phyloP scores from a whole-genome alignment of 768 basidiomycete species.

The Termitomyces sp. region DNA sequence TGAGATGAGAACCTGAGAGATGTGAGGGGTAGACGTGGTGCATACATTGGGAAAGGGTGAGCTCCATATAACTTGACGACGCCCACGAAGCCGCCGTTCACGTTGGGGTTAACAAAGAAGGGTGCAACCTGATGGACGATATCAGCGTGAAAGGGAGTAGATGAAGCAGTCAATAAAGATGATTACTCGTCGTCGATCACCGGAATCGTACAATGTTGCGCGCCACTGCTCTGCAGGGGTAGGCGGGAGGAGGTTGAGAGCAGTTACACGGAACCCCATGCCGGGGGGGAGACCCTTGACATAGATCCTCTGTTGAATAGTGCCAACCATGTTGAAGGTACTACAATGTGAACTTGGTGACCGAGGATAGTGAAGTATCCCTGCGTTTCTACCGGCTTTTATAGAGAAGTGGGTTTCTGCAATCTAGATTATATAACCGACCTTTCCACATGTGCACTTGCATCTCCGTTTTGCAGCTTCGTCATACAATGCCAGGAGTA shows the following conservation, averaged over 20 bases:
- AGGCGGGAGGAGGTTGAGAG: slow-evolving; percentile 1
- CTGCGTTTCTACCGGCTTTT: not conserved
- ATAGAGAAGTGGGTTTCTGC: not conserved
- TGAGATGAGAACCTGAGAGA: not conserved
- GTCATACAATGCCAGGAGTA: not conserved
- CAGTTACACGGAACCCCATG: not conserved
- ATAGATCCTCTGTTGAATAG: slow-evolving; percentile 1
- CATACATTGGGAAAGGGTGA: not conserved
- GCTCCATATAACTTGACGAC: not conserved
- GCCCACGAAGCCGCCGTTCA: not conserved
- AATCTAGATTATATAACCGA: not conserved
- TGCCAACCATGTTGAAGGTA: not conserved
- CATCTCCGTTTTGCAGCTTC: not conserved
- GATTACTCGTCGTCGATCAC: not conserved
- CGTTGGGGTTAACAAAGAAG: slow-evolving; percentile 5
- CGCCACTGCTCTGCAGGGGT: not conserved
- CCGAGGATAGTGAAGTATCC: not conserved
- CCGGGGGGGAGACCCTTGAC: not conserved
- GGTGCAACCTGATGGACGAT: not conserved
- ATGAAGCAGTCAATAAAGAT: not conserved
- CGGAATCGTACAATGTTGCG: slow-evolving; percentile 2
- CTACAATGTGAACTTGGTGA: not conserved
- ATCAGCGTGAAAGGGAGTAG: not conserved
- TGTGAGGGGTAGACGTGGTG: not conserved
- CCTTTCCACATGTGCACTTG: not conserved